phyloP scores from a whole-genome alignment of 2,329 filamentous ascomycete species.

The Coniella lustricola region DNA sequence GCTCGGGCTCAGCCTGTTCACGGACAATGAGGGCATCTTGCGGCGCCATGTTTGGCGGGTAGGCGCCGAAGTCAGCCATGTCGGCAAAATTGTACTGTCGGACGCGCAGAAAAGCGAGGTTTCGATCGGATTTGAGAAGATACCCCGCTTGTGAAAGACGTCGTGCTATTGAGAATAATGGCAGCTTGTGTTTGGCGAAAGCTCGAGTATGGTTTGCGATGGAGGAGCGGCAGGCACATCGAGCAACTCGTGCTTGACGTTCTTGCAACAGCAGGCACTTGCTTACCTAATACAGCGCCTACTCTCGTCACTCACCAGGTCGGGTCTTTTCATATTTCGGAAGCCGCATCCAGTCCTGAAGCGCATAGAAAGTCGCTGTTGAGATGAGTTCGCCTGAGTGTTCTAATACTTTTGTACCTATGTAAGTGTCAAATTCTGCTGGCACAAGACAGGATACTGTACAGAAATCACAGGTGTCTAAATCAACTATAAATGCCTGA shows the following conservation, averaged over 20 bases:
- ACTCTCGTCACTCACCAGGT: neutral
- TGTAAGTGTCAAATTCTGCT: too few relatives aligned
- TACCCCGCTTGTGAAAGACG: too few relatives aligned
- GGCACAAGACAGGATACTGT: too few relatives aligned
- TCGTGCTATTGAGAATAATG: neutral
- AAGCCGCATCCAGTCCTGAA: neutral
- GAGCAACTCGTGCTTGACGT: neutral
- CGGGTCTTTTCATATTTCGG: neutral
- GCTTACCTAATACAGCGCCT: neutral
- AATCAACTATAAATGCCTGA: too few relatives aligned
- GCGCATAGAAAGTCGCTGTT: neutral
- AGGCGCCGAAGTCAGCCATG: slow-evolving; percentile 57
- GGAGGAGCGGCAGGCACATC: neutral
- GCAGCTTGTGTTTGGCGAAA: neutral
- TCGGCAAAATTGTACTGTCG: slow-evolving; percentile 12
- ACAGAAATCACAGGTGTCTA: too few relatives aligned
- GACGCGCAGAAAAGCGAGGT: neutral
- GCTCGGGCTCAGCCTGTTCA: slow-evolving; percentile 46
- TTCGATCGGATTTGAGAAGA: too few relatives aligned
- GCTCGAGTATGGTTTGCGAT: neutral
- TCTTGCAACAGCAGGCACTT: neutral
- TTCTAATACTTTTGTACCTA: too few relatives aligned
- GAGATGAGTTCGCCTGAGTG: too few relatives aligned
- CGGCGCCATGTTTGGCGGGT: slow-evolving; percentile 59
- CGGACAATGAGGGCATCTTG: slow-evolving; percentile 57